These are phyloP conservation scores for Pyrenopolyporus hunteri DNA, from an alignment of 495 filamentous ascomycete genomes.

Conservation along the genomic window DNA sequence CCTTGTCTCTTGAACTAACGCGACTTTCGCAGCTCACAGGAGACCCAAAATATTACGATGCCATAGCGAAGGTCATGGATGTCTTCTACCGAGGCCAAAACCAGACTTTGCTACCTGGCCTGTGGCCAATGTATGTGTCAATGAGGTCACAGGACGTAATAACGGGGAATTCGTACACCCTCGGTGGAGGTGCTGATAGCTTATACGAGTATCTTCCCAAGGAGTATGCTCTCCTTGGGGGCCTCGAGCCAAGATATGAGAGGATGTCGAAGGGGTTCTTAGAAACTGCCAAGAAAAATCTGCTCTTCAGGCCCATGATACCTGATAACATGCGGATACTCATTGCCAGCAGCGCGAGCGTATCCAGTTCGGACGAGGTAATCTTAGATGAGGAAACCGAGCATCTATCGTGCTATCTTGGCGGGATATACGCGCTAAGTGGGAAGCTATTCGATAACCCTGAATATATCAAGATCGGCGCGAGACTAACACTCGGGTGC, in stretches of 20 bases:
- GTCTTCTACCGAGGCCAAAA: constrained; percentile 74
- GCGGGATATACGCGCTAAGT: constrained; percentile 82
- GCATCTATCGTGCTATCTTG: constrained; percentile 73
- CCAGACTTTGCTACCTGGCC: constrained; percentile 72
- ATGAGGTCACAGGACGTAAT: constrained; percentile 51
- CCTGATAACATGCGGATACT: constrained; percentile 71
- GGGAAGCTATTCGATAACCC: constrained; percentile 73
- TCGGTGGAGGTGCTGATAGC: constrained; percentile 81
- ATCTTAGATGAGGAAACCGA: constrained; percentile 47
- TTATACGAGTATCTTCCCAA: constrained; percentile 91
- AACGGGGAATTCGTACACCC: constrained; percentile 59
- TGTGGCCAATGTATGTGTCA: constrained; percentile 82
- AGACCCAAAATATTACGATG: constrained; percentile 89
- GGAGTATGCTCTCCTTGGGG: constrained; percentile 72
- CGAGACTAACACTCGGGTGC: constrained; percentile 82
- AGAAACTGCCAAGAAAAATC: constrained; percentile 66
- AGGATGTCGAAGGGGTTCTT: constrained; percentile 75
- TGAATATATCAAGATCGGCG: constrained; percentile 72
- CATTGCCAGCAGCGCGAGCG: constrained; percentile 59
- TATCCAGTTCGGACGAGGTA: constrained; percentile 38
- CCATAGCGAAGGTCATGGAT: constrained; percentile 79
- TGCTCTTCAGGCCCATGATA: constrained; percentile 83
- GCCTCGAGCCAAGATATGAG: constrained; percentile 73
- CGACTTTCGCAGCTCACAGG: constrained; percentile 84
- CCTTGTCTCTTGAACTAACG: constrained; percentile 86